Evolutionary conservation across 129 eudicot species (phyloP).

Genomic region (Arctium lappa): DNA sequence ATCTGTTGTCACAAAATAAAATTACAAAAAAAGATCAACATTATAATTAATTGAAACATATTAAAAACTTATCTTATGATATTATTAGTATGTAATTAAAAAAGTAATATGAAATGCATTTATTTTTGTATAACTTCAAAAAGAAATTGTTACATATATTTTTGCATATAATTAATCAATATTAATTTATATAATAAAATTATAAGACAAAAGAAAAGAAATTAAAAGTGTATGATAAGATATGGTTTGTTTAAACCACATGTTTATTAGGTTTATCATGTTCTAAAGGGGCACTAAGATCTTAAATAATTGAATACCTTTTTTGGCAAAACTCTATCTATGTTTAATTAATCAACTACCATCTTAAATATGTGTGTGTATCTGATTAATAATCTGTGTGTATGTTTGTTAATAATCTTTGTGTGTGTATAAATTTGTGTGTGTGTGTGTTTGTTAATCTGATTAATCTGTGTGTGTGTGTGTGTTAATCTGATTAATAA

Average conservation of each 20-base stretch:
- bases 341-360: background rate
- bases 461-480: too few species aligned
- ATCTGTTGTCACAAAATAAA: slow-evolving; percentile 46
- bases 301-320: background rate
- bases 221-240: background rate
- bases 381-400: too few species aligned
- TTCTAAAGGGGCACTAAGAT: slow-evolving; percentile 11
- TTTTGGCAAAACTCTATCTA: background rate
- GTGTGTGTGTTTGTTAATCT: too few species aligned
- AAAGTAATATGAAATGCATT: background rate
- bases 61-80: too few species aligned
- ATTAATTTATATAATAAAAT: background rate
- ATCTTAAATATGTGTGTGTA: too few species aligned
- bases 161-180: background rate
- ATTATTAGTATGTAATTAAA: background rate
- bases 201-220: background rate
- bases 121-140: background rate
- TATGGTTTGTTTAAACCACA: background rate
- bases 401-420: too few species aligned
- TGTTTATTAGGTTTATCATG: slow-evolving; percentile 6
- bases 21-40: background rate
- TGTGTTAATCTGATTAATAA: too few species aligned
- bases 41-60: background rate
- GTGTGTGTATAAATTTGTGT: too few species aligned
- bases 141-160: background rate